Percentiles rank a stretch among this genome's conserved stretches.
These are phyloP conservation scores for Fagus sylvatica DNA, from an alignment of 306 rosid genomes.

Conservation along the genomic window DNA sequence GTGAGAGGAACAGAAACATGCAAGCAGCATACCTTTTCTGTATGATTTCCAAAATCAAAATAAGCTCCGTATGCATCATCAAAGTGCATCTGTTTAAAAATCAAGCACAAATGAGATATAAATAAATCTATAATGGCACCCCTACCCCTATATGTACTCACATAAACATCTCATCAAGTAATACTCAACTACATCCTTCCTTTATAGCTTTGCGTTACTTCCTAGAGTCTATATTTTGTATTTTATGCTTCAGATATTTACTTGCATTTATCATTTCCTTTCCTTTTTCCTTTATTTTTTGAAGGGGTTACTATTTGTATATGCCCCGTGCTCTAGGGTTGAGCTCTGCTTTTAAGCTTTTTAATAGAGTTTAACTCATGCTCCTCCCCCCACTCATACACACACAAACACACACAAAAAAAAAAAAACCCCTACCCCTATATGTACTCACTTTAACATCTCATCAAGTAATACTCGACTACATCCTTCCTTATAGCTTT, in stretches of 20 bases:
- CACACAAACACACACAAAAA: neutral
- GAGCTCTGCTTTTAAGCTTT: neutral
- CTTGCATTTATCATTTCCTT: neutral
- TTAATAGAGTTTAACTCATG: neutral
- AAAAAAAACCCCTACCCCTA: too few species aligned
- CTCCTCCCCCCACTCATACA: neutral
- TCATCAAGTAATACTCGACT: too few species aligned
- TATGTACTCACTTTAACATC: too few species aligned
- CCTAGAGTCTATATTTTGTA: neutral
- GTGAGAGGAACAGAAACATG: neutral
- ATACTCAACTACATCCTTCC: slow-evolving; percentile 6
- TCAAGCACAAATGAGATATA: slow-evolving; percentile 33
- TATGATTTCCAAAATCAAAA: slow-evolving; percentile 90
- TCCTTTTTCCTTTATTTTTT: neutral
- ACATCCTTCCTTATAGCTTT: neutral
- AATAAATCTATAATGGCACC: slow-evolving; percentile 11
- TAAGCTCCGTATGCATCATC: slow-evolving; percentile 71
- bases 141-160: neutral
- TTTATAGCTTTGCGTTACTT: neutral
- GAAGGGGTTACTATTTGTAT: too few species aligned
- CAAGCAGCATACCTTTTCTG: slow-evolving; percentile 74
- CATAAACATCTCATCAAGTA: slow-evolving; percentile 11
- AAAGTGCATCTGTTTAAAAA: slow-evolving; percentile 78
- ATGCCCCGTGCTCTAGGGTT: neutral
- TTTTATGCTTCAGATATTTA: neutral